These are phyloP conservation scores for Suillus subaureus DNA, from an alignment of 768 basidiomycete genomes.

Conservation along the genomic window DNA sequence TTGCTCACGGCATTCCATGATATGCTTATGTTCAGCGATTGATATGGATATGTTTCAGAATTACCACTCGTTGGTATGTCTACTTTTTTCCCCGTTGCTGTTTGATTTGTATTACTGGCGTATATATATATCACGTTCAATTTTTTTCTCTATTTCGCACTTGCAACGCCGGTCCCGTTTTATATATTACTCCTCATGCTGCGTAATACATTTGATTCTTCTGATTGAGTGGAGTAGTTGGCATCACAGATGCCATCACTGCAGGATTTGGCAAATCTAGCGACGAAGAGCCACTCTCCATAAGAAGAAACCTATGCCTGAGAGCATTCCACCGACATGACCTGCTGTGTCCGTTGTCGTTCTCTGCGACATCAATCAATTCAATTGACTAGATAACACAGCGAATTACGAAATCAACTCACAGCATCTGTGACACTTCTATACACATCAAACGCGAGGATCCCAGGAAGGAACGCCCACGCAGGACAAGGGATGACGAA, in stretches of 20 bases:
- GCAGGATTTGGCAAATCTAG: slow-evolving; percentile 10
- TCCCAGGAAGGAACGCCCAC: slow-evolving; percentile 69
- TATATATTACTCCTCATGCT: slow-evolving; percentile 1
- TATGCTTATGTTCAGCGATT: background rate
- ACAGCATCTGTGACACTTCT: slow-evolving; percentile 39
- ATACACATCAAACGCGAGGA: slow-evolving; percentile 43
- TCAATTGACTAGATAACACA: background rate
- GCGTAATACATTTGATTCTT: background rate
- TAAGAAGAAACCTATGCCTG: slow-evolving; percentile 57
- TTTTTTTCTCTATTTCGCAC: background rate
- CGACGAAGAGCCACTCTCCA: slow-evolving; percentile 33
- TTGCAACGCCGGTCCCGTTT: background rate
- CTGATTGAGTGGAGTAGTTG: background rate
- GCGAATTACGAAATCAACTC: slow-evolving; percentile 13
- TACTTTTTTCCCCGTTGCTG: slow-evolving; percentile 1
- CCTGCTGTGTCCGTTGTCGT: slow-evolving; percentile 60
- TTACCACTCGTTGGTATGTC: background rate
- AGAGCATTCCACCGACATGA: slow-evolving; percentile 68
- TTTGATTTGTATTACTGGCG: slow-evolving; percentile 8
- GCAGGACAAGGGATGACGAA: slow-evolving; percentile 80
- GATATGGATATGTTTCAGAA: background rate
- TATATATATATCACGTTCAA: slow-evolving; percentile 14
- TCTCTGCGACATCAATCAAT: slow-evolving; percentile 38
- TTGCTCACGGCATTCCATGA: background rate
- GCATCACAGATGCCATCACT: background rate